A percentile compares a stretch with the other conserved stretches of the same genome.
These are phyloP conservation scores for Calocybe gangraenosa DNA, from an alignment of 768 basidiomycete genomes.

Conservation along the genomic window DNA sequence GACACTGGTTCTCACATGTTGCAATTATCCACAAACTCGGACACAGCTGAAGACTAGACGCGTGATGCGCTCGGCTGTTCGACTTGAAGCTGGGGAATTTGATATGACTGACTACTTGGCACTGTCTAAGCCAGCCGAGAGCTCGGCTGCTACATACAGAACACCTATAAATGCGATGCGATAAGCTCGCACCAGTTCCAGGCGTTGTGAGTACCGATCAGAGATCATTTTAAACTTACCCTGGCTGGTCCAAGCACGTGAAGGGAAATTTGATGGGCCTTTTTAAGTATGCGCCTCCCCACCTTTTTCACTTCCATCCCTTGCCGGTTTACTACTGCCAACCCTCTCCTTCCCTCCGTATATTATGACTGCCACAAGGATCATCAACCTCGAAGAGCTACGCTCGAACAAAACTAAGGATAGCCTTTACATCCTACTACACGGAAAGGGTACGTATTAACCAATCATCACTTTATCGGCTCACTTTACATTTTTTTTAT, in stretches of 20 bases:
- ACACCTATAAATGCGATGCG: too few species aligned
- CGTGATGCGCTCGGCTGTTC: too few species aligned
- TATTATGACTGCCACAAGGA: conserved; percentile 42
- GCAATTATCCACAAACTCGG: too few species aligned
- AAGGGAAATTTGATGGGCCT: conserved; percentile 25
- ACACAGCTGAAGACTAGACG: too few species aligned
- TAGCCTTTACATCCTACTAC: conserved; percentile 75
- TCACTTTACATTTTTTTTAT: conserved; percentile 17
- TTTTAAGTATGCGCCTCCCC: conserved; percentile 23
- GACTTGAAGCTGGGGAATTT: too few species aligned
- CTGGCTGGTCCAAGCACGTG: conserved; percentile 12
- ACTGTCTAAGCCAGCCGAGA: too few species aligned
- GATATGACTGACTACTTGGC: too few species aligned
- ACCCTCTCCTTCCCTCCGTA: conserved; percentile 15
- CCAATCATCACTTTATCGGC: conserved; percentile 35
- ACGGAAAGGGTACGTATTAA: conserved; percentile 67
- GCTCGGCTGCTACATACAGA: too few species aligned
- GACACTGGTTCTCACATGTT: too few species aligned
- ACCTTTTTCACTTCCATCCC: conserved; percentile 22
- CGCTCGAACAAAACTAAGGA: conserved; percentile 73
- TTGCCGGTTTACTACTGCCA: conserved; percentile 18
- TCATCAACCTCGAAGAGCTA: conserved; percentile 71
- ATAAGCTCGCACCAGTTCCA: neutral
- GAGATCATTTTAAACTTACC: conserved; percentile 6
- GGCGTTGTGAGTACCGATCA: neutral